These are phyloP conservation scores for Luzula sylvatica DNA, from an alignment of 176 grass and related monocot genomes.

Conservation along the genomic window DNA sequence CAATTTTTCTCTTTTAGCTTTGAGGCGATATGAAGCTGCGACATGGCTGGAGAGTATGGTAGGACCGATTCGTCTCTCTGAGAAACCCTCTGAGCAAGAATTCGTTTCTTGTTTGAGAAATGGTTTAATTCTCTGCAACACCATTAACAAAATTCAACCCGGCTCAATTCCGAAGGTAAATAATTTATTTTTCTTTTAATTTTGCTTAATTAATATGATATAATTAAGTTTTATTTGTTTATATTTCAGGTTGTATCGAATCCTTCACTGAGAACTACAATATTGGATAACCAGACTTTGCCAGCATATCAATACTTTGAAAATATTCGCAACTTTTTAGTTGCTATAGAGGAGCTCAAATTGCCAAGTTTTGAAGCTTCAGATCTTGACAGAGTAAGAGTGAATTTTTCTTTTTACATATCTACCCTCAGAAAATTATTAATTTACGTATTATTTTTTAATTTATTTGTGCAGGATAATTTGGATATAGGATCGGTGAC, in stretches of 20 bases:
- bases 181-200: not conserved
- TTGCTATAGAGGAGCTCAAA: constrained; percentile 58
- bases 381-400: constrained; percentile 63
- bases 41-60: constrained; percentile 54
- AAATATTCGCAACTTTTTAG: constrained; percentile 90
- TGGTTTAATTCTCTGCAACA: constrained; percentile 72
- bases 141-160: constrained; percentile 68
- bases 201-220: not conserved
- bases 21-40: constrained; percentile 60
- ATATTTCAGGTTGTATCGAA: constrained; percentile 25
- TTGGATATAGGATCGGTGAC: constrained; percentile 45
- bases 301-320: constrained; percentile 86
- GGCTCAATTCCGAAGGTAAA: constrained; percentile 53
- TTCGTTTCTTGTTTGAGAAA: constrained; percentile 55
- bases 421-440: too few relatives aligned
- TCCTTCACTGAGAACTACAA: constrained; percentile 19
- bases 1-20: constrained; percentile 35
- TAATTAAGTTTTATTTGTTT: not conserved
- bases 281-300: constrained; percentile 50
- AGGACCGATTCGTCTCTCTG: constrained; percentile 36
- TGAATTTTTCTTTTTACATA: too few relatives aligned
- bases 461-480: constrained; percentile 50
- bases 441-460: not conserved
- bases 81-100: constrained; percentile 50
- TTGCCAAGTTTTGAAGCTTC: constrained; percentile 69